phyloP scores from a whole-genome alignment of 148 eudicot species.

The Heliamphora exappendiculata region DNA sequence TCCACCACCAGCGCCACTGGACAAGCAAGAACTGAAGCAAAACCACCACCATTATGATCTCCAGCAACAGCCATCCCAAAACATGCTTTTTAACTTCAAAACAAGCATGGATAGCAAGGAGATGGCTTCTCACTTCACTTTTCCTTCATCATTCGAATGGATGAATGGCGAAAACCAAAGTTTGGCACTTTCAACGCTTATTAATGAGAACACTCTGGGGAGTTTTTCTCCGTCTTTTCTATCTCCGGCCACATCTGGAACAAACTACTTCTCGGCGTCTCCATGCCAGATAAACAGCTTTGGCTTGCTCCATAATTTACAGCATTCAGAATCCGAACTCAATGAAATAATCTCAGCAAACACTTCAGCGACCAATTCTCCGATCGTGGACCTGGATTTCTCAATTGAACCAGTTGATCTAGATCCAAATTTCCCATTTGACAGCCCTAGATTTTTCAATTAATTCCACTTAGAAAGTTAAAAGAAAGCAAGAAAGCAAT shows the following conservation, averaged over 20 bases:
- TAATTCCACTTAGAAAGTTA: constrained; percentile 8
- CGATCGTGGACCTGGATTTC: constrained; percentile 51
- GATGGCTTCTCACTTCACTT: constrained; percentile 29
- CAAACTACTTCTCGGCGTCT: constrained; percentile 50
- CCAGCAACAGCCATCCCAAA: constrained; percentile 23
- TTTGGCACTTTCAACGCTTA: constrained; percentile 25
- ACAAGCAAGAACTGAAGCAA: constrained; percentile 33
- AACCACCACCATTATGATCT: constrained; percentile 17
- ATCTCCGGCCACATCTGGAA: constrained; percentile 55
- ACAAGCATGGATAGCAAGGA: constrained; percentile 37
- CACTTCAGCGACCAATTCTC: constrained; percentile 72
- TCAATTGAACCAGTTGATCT: constrained; percentile 34
- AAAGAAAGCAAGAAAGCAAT: constrained; percentile 1
- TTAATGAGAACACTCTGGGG: constrained; percentile 26
- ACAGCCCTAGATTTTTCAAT: constrained; percentile 33
- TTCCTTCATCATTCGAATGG: constrained; percentile 25
- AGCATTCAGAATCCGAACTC: constrained; percentile 44
- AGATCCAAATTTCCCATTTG: constrained; percentile 47
- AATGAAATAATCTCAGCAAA: constrained; percentile 49
- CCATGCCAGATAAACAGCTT: constrained; percentile 34
- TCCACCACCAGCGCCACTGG: constrained; percentile 30
- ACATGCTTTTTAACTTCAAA: constrained; percentile 31
- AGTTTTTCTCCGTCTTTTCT: constrained; percentile 30
- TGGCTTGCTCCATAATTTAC: constrained; percentile 29
- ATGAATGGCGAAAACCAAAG: constrained; percentile 19